These are phyloP conservation scores for Leccinum uliginosum DNA, from an alignment of 768 basidiomycete genomes.

Conservation along the genomic window DNA sequence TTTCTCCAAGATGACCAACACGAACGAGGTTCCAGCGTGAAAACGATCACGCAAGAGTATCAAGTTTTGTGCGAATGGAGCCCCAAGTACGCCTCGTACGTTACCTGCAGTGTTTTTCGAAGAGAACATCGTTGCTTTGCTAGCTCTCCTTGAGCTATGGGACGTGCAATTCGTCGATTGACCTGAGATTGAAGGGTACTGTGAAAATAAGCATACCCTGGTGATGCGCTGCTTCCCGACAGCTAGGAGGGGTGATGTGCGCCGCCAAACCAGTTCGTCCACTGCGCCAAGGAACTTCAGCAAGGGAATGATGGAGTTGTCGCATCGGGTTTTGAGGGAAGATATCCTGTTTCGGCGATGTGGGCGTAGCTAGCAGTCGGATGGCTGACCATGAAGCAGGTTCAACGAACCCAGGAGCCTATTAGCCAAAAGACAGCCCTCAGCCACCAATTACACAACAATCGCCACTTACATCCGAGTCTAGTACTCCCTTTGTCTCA, in stretches of 20 bases:
- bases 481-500: constrained; percentile 20
- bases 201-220: too few species aligned
- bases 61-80: not conserved
- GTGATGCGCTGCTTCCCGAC: too few species aligned
- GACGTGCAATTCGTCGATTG: constrained; percentile 12
- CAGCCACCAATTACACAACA: not conserved
- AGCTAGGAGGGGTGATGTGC: constrained; percentile 17
- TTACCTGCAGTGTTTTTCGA: constrained; percentile 2
- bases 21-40: not conserved
- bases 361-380: not conserved
- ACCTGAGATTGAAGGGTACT: constrained; percentile 7
- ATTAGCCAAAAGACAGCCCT: not conserved
- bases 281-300: constrained; percentile 23
- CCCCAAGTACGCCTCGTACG: too few species aligned
- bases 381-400: constrained; percentile 5
- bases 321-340: not conserved
- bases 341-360: not conserved
- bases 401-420: constrained; percentile 16
- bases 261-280: constrained; percentile 29
- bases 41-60: not conserved
- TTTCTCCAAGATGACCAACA: not conserved
- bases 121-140: too few species aligned
- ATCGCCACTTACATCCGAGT: constrained; percentile 15
- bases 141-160: too few species aligned
- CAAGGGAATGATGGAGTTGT: constrained; percentile 19